Evolutionary conservation across 208 protist species (phyloP).

Genomic region (Acanthamoeba sp.): DNA sequence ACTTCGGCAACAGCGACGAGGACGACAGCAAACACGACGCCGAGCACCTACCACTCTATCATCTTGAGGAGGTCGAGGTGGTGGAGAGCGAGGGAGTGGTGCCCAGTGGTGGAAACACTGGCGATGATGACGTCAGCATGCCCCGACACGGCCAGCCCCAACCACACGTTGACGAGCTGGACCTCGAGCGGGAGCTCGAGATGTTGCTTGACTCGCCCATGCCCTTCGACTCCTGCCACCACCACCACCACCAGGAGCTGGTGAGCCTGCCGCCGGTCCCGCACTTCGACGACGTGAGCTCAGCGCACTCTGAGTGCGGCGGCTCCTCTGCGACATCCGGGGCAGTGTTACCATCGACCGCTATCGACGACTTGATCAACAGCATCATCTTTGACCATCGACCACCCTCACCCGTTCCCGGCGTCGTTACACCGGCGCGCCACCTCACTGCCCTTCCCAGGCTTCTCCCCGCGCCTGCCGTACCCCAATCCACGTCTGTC

Average conservation of each 20-base stretch:
- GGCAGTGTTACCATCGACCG: no score
- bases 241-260: neutral
- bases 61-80: neutral
- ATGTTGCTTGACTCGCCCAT: conserved; percentile 10
- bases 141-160: neutral
- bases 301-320: neutral
- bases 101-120: neutral
- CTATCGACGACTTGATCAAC: no score
- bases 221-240: neutral
- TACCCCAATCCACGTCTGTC: neutral
- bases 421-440: no score
- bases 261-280: neutral
- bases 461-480: neutral
- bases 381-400: no score
- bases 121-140: neutral
- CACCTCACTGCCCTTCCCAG: no score
- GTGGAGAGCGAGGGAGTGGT: neutral
- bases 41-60: neutral
- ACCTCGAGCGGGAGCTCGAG: conserved; percentile 27
- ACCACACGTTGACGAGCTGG: neutral
- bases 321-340: no score
- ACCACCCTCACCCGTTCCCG: no score
- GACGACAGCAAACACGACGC: neutral
- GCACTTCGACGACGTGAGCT: neutral
- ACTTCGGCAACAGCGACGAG: neutral